phyloP scores from a whole-genome alignment of 345 rosid species.

The Rubroshorea leprosula region DNA sequence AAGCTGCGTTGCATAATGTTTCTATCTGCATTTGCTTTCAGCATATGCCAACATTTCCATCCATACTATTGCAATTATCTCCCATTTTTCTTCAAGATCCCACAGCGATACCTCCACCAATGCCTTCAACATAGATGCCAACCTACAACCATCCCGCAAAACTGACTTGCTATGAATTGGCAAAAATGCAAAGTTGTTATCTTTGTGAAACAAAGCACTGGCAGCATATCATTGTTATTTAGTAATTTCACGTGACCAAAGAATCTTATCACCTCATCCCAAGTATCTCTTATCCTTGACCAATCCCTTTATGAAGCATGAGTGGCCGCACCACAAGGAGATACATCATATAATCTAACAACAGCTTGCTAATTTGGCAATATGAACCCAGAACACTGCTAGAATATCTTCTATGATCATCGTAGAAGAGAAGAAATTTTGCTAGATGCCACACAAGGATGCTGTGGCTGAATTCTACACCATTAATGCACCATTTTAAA shows the following conservation, averaged over 20 bases:
- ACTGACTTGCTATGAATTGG: conserved; percentile 6
- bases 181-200: not conserved
- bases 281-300: conserved; percentile 14
- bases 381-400: not conserved
- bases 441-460: conserved; percentile 30
- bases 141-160: conserved; percentile 8
- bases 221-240: too few species aligned
- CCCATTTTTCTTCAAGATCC: conserved; percentile 26
- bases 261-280: conserved; percentile 2
- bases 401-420: not conserved
- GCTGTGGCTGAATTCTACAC: conserved; percentile 16
- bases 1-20: conserved; percentile 26
- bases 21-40: conserved; percentile 27
- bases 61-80: conserved; percentile 32
- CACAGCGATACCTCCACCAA: not conserved
- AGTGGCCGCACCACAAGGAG: conserved; percentile 3
- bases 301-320: conserved; percentile 18
- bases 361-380: conserved; percentile 11
- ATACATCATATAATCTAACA: conserved; percentile 15
- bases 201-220: not conserved
- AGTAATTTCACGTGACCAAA: too few species aligned
- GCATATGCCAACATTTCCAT: conserved; percentile 32
- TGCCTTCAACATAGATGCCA: conserved; percentile 1
- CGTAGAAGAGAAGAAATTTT: conserved; percentile 15
- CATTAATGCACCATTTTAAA: conserved; percentile 4